These are phyloP conservation scores for Auxenochlorella pyrenoidosa DNA, from an alignment of 139 green algal genomes.

Conservation along the genomic window DNA sequence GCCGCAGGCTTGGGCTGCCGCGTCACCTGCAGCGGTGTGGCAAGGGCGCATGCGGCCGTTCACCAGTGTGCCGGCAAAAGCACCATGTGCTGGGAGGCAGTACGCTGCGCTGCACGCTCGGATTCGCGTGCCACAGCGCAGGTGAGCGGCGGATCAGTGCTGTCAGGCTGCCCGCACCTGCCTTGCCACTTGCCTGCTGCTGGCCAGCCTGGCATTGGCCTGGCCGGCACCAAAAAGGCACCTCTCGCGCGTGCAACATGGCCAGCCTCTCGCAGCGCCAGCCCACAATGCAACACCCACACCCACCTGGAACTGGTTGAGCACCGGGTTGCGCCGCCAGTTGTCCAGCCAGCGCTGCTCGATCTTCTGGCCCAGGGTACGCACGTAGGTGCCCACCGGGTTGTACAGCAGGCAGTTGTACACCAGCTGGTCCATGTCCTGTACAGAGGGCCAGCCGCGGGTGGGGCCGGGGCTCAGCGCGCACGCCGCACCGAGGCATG, in stretches of 20 bases:
- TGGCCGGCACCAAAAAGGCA: too few species aligned
- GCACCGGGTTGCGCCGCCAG: slow-evolving; percentile 30
- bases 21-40: not conserved
- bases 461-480: too few species aligned
- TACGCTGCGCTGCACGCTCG: too few species aligned
- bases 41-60: not conserved
- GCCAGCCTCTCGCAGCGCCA: too few species aligned
- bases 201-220: too few species aligned
- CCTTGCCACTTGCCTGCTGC: too few species aligned
- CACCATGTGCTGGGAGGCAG: too few species aligned
- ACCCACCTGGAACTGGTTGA: not conserved
- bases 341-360: slow-evolving; percentile 38
- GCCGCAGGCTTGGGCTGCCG: slow-evolving; percentile 20
- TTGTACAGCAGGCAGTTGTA: slow-evolving; percentile 55
- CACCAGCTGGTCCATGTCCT: slow-evolving; percentile 49
- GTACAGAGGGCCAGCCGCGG: not conserved
- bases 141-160: too few species aligned
- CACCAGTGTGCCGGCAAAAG: not conserved
- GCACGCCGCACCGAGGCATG: too few species aligned
- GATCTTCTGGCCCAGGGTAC: not conserved
- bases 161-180: too few species aligned
- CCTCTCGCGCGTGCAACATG: not conserved
- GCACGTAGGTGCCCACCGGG: not conserved
- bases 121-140: too few species aligned
- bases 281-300: too few species aligned